phyloP scores from a whole-genome alignment of 2,329 filamentous ascomycete species.

The Aphanoascus verrucosus region DNA sequence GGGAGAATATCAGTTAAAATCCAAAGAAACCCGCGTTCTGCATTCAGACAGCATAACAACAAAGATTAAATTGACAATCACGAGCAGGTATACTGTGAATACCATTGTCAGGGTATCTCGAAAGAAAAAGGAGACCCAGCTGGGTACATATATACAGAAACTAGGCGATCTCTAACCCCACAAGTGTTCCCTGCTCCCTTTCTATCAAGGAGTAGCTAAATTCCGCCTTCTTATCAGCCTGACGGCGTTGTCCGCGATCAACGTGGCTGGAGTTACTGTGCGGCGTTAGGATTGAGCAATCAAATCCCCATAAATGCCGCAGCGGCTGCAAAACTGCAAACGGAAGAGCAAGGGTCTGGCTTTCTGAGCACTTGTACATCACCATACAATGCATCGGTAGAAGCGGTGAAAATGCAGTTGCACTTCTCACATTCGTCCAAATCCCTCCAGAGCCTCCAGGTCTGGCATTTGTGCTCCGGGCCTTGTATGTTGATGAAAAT shows the following conservation, averaged over 20 bases:
- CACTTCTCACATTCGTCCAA: neutral
- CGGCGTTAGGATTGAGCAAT: neutral
- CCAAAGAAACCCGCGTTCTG: no score
- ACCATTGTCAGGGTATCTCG: neutral
- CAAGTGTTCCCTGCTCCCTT: neutral
- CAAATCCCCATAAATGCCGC: neutral
- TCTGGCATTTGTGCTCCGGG: no score
- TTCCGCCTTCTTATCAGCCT: neutral
- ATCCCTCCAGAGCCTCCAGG: neutral
- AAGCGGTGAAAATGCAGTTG: no score
- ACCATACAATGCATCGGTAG: neutral
- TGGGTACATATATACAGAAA: neutral
- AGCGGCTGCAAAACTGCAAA: neutral
- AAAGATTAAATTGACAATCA: no score
- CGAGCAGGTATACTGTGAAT: no score
- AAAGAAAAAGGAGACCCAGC: neutral
- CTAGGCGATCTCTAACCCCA: neutral
- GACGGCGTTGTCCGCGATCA: neutral
- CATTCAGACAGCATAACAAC: no score
- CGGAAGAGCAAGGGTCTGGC: neutral
- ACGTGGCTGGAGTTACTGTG: neutral
- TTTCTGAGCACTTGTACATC: neutral
- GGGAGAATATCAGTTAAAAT: no score
- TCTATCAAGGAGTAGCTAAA: neutral
- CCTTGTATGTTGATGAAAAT: neutral